Conservation (phyloP, 1,139 yeast genomes). For the Geotrichum candidum region DNA sequence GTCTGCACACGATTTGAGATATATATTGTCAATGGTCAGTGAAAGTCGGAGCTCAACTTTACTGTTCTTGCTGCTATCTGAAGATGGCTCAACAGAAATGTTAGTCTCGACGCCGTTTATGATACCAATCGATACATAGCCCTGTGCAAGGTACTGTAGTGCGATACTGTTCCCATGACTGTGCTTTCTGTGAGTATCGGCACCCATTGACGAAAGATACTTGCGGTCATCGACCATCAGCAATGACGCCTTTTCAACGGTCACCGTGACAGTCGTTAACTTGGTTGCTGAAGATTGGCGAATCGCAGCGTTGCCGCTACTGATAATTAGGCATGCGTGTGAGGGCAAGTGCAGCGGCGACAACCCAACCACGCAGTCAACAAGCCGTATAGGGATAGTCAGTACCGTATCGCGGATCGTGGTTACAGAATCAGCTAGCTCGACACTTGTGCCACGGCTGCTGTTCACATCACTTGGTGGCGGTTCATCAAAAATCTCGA, state of each 20-base stretch:
- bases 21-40: slow-evolving; percentile 6
- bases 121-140: slow-evolving; percentile 13
- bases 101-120: neutral
- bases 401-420: slow-evolving; percentile 13
- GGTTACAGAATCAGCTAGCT: slow-evolving; percentile 15
- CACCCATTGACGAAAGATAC: slow-evolving; percentile 14
- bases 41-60: slow-evolving; percentile 4
- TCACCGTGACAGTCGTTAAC: neutral
- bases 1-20: slow-evolving; percentile 65
- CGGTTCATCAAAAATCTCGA: slow-evolving; percentile 24
- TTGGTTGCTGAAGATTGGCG: slow-evolving; percentile 33
- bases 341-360: slow-evolving; percentile 42
- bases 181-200: slow-evolving; percentile 3
- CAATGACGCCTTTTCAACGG: slow-evolving; percentile 27
- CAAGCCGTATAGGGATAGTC: slow-evolving; percentile 23
- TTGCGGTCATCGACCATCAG: slow-evolving; percentile 29
- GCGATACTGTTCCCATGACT: neutral
- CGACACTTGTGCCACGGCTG: neutral
- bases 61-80: neutral
- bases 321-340: slow-evolving; percentile 43
- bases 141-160: slow-evolving; percentile 8
- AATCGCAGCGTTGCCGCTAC: slow-evolving; percentile 51
- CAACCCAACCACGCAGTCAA: slow-evolving; percentile 29
- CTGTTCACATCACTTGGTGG: neutral
- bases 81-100: neutral